Evolutionary conservation across 2,329 filamentous ascomycete species (phyloP).

Genomic region (Ophiostoma sp.): DNA sequence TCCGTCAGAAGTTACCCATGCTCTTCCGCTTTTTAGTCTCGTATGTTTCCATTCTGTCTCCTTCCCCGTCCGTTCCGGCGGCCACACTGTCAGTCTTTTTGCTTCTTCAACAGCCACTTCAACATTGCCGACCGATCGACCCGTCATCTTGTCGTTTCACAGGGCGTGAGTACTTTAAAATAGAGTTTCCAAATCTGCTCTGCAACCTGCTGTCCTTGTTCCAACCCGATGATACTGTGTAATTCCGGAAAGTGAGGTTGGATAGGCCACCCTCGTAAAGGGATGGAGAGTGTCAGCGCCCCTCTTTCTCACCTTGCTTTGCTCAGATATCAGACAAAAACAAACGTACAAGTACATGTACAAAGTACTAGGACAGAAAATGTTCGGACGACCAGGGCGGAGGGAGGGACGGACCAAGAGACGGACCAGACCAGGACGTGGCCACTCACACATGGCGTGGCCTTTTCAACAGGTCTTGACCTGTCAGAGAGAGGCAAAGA

Average conservation of each 20-base stretch:
- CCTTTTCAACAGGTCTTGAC: neutral
- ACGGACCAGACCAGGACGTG: neutral
- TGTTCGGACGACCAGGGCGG: slow-evolving; percentile 19
- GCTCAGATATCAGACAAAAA: neutral
- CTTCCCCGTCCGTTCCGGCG: slow-evolving; percentile 7
- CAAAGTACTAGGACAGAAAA: neutral
- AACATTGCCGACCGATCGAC: neutral
- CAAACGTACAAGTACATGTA: neutral
- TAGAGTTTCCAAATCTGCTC: slow-evolving; percentile 1
- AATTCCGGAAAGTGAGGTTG: too few relatives aligned
- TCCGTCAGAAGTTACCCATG: neutral
- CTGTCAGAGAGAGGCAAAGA: neutral
- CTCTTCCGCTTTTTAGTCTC: neutral
- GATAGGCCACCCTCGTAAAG: neutral
- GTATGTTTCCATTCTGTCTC: slow-evolving; percentile 1
- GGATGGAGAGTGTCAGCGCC: neutral
- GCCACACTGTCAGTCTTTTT: neutral
- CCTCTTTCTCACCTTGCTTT: neutral
- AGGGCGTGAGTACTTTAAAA: neutral
- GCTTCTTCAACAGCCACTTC: neutral
- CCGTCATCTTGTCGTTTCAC: neutral
- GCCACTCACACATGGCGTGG: neutral
- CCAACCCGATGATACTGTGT: neutral
- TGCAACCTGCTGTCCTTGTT: neutral
- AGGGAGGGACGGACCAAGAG: neutral